Percentiles rank a stretch among this genome's conserved stretches.
Conservation (phyloP, 768 basidiomycete species). For the Sporobolomyces pararoseus region DNA sequence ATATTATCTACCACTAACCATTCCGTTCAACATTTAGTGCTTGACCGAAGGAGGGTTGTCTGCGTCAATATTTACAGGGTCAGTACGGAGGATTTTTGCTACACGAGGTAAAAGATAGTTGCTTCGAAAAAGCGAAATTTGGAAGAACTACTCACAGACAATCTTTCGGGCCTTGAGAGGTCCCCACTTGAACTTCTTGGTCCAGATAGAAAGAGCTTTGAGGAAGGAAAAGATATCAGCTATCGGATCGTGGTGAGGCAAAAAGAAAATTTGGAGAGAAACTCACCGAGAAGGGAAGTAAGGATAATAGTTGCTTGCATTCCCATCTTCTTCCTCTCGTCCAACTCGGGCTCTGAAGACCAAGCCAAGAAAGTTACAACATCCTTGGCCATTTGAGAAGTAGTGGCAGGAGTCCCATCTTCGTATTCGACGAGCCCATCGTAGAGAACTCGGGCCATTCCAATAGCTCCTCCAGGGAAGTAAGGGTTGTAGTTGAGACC, state of each 20-base stretch:
- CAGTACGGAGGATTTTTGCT: too few species aligned
- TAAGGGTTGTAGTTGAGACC: slow-evolving; percentile 98
- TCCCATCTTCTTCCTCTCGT: slow-evolving; percentile 94
- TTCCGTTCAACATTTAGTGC: slow-evolving; percentile 21
- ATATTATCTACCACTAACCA: background rate
- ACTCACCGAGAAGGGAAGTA: slow-evolving; percentile 63
- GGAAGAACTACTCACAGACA: slow-evolving; percentile 23
- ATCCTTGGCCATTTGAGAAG: slow-evolving; percentile 99
- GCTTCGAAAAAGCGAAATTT: too few species aligned
- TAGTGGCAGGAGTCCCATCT: slow-evolving; percentile 93
- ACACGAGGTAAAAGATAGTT: too few species aligned
- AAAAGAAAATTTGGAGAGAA: background rate
- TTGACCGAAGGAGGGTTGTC: slow-evolving; percentile 41
- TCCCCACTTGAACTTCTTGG: slow-evolving; percentile 43
- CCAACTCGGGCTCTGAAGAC: slow-evolving; percentile 94
- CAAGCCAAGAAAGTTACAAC: slow-evolving; percentile 54
- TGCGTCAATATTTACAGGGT: too few species aligned
- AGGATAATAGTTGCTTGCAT: slow-evolving; percentile 86
- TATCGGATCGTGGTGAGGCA: background rate
- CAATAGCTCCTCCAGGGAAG: slow-evolving; percentile 98
- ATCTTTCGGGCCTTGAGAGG: slow-evolving; percentile 41
- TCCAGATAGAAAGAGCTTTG: slow-evolving; percentile 31
- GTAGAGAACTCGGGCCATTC: slow-evolving; percentile 94
- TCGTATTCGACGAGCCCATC: slow-evolving; percentile 96
- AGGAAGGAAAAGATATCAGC: background rate